phyloP scores from a whole-genome alignment of 108 stramenopile species.

The Poteriospumella lacustris region DNA sequence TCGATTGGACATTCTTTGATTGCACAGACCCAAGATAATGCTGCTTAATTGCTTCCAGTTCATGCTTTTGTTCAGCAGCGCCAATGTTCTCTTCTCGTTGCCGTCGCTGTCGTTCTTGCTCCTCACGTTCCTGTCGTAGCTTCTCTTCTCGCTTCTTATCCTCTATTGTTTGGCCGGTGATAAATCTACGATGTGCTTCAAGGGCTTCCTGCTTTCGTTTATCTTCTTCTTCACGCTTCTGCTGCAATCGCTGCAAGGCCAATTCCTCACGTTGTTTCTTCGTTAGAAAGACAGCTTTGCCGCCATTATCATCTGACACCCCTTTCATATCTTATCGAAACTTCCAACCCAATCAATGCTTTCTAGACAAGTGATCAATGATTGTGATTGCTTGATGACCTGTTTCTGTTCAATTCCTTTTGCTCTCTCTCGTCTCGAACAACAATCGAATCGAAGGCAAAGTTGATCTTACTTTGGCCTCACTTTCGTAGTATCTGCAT shows the following conservation, averaged over 20 bases:
- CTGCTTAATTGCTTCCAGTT: constrained; percentile 29
- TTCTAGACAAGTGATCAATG: too few species aligned
- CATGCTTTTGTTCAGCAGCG: constrained; percentile 35
- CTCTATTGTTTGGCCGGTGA: constrained; percentile 4
- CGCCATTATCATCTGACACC: neutral
- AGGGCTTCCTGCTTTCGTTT: neutral
- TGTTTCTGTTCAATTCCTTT: too few species aligned
- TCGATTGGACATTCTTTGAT: constrained; percentile 53
- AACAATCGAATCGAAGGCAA: too few species aligned
- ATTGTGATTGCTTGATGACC: too few species aligned
- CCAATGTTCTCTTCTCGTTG: constrained; percentile 28
- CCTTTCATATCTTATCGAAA: too few species aligned
- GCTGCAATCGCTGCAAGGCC: constrained; percentile 24
- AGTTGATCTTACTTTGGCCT: too few species aligned
- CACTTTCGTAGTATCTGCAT: too few species aligned
- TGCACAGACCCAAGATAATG: constrained; percentile 21
- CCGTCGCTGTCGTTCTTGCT: constrained; percentile 27
- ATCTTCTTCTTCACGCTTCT: constrained; percentile 33
- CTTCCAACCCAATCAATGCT: too few species aligned
- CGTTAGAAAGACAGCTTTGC: constrained; percentile 52
- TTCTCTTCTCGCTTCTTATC: constrained; percentile 21
- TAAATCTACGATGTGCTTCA: constrained; percentile 7
- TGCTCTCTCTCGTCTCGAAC: too few species aligned
- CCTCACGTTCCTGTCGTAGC: constrained; percentile 25
- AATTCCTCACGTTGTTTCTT: constrained; percentile 57